Evolutionary conservation across 108 stramenopile species (phyloP).

Genomic region (Skeletonema tropicum): DNA sequence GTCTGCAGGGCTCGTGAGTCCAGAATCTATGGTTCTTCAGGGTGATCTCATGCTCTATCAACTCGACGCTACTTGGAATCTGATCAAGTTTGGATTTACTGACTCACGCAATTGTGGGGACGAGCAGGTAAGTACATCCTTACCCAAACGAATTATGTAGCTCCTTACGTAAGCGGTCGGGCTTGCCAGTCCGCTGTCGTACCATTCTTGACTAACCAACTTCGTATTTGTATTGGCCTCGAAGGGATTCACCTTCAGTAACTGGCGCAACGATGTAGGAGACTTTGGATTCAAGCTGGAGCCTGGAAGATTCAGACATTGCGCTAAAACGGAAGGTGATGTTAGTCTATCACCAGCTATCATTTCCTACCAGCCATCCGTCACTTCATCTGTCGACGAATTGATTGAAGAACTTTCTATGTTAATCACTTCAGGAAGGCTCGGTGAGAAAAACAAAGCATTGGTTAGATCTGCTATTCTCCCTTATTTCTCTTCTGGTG

Average conservation of each 20-base stretch:
- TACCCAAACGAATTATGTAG: no score
- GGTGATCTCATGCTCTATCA: slow-evolving; percentile 12
- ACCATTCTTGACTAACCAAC: no score
- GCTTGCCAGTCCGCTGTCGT: no score
- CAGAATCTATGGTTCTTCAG: slow-evolving; percentile 43
- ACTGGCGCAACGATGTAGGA: no score
- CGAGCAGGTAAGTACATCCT: no score
- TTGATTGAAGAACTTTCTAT: slow-evolving; percentile 57
- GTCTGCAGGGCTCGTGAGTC: slow-evolving; percentile 29
- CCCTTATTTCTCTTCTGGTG: slow-evolving; percentile 7
- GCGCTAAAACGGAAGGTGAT: slow-evolving; percentile 18
- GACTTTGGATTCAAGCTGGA: background rate
- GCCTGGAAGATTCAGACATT: background rate
- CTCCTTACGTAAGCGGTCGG: no score
- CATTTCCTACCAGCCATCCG: slow-evolving; percentile 17
- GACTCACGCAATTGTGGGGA: slow-evolving; percentile 4
- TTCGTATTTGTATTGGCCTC: no score
- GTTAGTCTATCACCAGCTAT: slow-evolving; percentile 14
- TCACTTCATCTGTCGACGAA: slow-evolving; percentile 14
- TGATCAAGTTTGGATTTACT: slow-evolving; percentile 39
- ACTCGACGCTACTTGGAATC: slow-evolving; percentile 23
- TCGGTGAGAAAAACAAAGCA: slow-evolving; percentile 17
- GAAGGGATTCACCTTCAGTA: no score
- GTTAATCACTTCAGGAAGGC: slow-evolving; percentile 57
- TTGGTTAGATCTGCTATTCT: slow-evolving; percentile 15